These are phyloP conservation scores for Tremella yokohamensis DNA, from an alignment of 768 basidiomycete genomes.

Conservation along the genomic window DNA sequence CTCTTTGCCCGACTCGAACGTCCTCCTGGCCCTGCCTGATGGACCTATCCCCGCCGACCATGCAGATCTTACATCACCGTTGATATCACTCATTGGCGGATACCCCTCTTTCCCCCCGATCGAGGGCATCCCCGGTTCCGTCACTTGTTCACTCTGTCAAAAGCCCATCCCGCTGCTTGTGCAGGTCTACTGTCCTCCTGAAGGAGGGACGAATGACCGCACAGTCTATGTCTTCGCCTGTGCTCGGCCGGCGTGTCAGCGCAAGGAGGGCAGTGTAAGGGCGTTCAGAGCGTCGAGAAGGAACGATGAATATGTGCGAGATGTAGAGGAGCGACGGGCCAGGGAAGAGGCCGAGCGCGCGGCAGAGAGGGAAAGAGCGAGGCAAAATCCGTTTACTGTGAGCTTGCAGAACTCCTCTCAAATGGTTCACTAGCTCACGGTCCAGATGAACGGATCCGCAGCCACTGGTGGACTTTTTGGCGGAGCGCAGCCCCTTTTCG, in stretches of 20 bases:
- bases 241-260: conserved; percentile 36
- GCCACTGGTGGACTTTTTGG: neutral
- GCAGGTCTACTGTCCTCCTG: conserved; percentile 50
- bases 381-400: conserved; percentile 49
- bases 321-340: conserved; percentile 38
- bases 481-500: conserved; percentile 32
- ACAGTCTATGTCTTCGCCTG: conserved; percentile 49
- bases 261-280: conserved; percentile 43
- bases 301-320: conserved; percentile 47
- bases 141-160: conserved; percentile 41
- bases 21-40: conserved; percentile 46
- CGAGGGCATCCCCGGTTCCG: conserved; percentile 14
- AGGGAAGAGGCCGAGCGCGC: conserved; percentile 27
- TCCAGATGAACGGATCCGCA: neutral
- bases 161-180: conserved; percentile 44
- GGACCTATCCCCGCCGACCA: conserved; percentile 32
- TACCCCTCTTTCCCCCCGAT: conserved; percentile 47
- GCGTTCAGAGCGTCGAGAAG: conserved; percentile 45
- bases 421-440: neutral
- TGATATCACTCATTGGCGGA: conserved; percentile 42
- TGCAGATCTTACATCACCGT: conserved; percentile 32
- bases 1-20: conserved; percentile 33
- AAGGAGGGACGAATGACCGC: conserved; percentile 49
- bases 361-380: conserved; percentile 32
- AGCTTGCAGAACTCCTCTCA: conserved; percentile 12